Evolutionary conservation across 352 stramenopile genomes (phyloP).

Genomic region (Blastocystis sp.): DNA sequence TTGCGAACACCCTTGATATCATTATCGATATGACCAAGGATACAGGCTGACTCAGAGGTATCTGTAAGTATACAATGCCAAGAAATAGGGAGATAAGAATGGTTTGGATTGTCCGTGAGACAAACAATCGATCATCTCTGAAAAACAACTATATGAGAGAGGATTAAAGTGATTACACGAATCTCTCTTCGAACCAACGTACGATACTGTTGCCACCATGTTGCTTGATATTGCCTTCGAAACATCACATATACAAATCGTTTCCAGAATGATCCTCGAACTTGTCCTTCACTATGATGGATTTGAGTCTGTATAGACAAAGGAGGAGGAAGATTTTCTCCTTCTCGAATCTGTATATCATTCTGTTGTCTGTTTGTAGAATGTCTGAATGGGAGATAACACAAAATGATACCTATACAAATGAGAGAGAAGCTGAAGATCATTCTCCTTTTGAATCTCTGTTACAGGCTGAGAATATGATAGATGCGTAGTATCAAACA

Average conservation of each 20-base stretch:
- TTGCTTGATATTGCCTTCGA: background rate
- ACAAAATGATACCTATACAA: no score
- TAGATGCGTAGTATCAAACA: no score
- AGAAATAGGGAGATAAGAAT: background rate
- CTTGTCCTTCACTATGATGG: no score
- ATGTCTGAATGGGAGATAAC: no score
- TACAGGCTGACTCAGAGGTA: background rate
- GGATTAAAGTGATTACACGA: background rate
- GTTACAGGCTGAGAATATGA: no score
- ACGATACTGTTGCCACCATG: conserved; percentile 11
- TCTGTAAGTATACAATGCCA: background rate
- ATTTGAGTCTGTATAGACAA: no score
- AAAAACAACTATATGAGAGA: background rate
- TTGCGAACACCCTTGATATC: background rate
- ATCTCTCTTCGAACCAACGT: background rate
- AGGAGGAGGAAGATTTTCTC: no score
- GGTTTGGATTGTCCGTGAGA: background rate
- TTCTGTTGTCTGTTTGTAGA: no score
- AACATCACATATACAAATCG: conserved; percentile 40
- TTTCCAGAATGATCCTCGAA: no score
- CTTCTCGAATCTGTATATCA: no score
- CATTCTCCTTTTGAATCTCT: no score
- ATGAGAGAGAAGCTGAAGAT: no score
- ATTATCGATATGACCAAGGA: background rate
- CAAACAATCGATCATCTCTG: background rate